These are phyloP conservation scores for Lactarius quietus DNA, from an alignment of 768 basidiomycete species.

Conservation along the genomic window DNA sequence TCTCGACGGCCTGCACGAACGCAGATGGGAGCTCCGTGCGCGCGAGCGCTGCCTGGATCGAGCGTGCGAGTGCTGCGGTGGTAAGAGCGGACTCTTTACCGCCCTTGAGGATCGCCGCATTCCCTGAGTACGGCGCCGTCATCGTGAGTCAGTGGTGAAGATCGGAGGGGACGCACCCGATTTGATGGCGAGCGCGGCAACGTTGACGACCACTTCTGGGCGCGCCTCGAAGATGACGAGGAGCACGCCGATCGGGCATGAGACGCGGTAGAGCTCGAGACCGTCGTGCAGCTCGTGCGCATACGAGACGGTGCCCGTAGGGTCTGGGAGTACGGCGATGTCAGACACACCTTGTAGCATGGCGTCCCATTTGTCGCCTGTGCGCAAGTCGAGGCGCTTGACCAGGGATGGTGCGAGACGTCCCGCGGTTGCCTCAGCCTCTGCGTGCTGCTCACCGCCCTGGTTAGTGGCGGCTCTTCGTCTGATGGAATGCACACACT, in stretches of 20 bases:
- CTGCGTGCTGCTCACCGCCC: slow-evolving; percentile 63
- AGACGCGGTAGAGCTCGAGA: slow-evolving; percentile 87
- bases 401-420: slow-evolving; percentile 79
- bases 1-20: slow-evolving; percentile 91
- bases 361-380: slow-evolving; percentile 86
- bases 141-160: too few species aligned
- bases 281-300: slow-evolving; percentile 85
- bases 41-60: slow-evolving; percentile 74
- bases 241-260: slow-evolving; percentile 94
- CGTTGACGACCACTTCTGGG: slow-evolving; percentile 97
- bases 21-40: slow-evolving; percentile 69
- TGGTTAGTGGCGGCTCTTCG: background rate
- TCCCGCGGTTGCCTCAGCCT: slow-evolving; percentile 64
- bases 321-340: slow-evolving; percentile 82
- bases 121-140: slow-evolving; percentile 50
- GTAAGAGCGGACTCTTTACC: slow-evolving; percentile 93
- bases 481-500: slow-evolving; percentile 55
- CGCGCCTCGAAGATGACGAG: slow-evolving; percentile 97
- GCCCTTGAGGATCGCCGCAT: slow-evolving; percentile 95
- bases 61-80: slow-evolving; percentile 65
- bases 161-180: slow-evolving; percentile 53
- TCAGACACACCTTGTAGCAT: slow-evolving; percentile 90
- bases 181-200: slow-evolving; percentile 93
- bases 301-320: slow-evolving; percentile 82
- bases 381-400: slow-evolving; percentile 78